These are phyloP conservation scores for Triticum turgidum DNA, from an alignment of 176 grass and related monocot species.

Conservation along the genomic window DNA sequence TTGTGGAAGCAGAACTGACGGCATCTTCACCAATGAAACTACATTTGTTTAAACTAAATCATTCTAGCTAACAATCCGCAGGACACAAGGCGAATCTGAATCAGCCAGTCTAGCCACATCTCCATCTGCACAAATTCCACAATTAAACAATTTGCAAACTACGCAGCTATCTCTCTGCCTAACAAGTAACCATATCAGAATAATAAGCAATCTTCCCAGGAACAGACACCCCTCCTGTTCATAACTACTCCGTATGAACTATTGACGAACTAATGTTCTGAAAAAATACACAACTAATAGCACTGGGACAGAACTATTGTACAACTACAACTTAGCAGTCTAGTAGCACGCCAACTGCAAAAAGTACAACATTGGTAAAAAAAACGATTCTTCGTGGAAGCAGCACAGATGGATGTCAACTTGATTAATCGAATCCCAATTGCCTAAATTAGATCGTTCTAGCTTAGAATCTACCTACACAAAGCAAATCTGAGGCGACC, in stretches of 20 bases:
- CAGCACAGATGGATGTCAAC: neutral
- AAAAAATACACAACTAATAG: neutral
- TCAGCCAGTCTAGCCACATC: neutral
- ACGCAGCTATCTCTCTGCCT: neutral
- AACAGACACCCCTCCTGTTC: neutral
- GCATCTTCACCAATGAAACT: neutral
- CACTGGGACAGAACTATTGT: neutral
- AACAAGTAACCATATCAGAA: neutral
- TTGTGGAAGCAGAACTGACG: neutral
- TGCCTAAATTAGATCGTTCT: neutral
- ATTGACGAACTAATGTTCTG: neutral
- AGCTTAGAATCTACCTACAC: neutral
- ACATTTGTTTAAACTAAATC: neutral
- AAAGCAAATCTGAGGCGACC: neutral
- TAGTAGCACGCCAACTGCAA: neutral
- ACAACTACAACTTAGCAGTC: neutral
- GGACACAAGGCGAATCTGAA: neutral
- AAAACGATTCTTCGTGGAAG: neutral
- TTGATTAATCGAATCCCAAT: neutral
- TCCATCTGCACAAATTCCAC: neutral
- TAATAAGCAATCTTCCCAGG: neutral
- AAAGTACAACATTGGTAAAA: neutral
- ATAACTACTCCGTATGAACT: neutral
- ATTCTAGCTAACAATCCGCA: too few species aligned
- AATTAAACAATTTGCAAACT: neutral